Evolutionary conservation across 192 early-diverging fungal species (phyloP), one percentile per base, ranked within the genome.

Genomic region (Thoreauomyces humboldtii): DNA sequence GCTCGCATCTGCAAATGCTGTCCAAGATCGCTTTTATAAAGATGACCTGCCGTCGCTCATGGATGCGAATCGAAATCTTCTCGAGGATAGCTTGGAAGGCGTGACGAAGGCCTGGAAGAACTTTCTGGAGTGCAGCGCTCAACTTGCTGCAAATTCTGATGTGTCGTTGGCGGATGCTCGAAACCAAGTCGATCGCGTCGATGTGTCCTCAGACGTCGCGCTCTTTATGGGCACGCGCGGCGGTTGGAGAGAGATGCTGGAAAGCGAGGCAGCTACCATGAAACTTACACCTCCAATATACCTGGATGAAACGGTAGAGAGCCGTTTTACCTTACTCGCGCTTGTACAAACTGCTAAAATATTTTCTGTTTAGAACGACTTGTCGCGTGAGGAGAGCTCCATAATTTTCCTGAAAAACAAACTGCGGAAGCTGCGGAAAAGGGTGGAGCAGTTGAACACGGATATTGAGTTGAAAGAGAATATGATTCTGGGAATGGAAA

Each of bases 41-140:
- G 72, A 65, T 9, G 87, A 89, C 52, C 55, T 92, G 37, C 88
- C 88, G n/a, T n/a, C n/a, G n/a, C n/a, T n/a, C n/a, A n/a, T n/a
- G n/a, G n/a, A n/a, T n/a, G n/a, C n/a, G n/a, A n/a, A n/a, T n/a
- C n/a, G n/a, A n/a, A n/a, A n/a, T n/a, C n/a, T n/a, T n/a, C n/a
- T n/a, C n/a, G n/a, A 7, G 73, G 59, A 27, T 45, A 89, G 6
- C 69, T 84, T 0, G 72, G 84, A 66, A 84, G 87, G 80, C 73
- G 65, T 35, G 7, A 7, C 27, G 14, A 31, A 37, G 4, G 21
- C 34, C 19, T 41, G 38, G 9, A 9, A 41, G 9, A 9, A 41
- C 38, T 41, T 17, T 17, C 17, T 41, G 11, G 17, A 17, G 38
- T 41, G 38, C 17, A 41, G 38, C 38, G 9, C 9, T 17, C 9